Conservation (phyloP, 1,284 basidiomycete species). For the Violaceomyces palustris region DNA sequence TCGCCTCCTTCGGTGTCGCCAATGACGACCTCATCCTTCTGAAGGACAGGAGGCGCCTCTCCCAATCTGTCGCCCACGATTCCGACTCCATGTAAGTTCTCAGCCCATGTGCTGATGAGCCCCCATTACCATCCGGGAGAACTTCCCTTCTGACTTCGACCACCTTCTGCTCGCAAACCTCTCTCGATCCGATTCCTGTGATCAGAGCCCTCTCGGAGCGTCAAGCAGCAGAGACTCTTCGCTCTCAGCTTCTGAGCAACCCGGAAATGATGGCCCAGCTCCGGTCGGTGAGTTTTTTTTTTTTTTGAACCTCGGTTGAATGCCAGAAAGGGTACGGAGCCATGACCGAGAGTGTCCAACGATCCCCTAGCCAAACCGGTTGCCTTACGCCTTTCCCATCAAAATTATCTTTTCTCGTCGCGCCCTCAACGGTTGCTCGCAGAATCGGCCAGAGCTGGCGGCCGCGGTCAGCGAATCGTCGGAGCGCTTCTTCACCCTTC, state of each 20-base stretch:
- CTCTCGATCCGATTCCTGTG: no score
- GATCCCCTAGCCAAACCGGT: no score
- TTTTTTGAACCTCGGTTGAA: background rate
- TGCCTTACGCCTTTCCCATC: no score
- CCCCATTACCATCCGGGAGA: no score
- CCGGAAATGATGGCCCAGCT: constrained; percentile 73
- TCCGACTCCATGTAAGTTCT: background rate
- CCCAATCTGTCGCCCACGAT: background rate
- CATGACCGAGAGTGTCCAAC: no score
- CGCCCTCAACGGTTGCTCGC: background rate
- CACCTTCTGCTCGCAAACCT: no score
- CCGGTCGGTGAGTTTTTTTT: constrained; percentile 59
- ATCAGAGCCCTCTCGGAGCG: constrained; percentile 43
- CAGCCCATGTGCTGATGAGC: no score
- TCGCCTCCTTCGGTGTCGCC: constrained; percentile 32
- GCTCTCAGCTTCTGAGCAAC: constrained; percentile 78
- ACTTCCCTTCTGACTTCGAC: no score
- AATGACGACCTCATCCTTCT: constrained; percentile 43
- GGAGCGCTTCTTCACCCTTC: constrained; percentile 11
- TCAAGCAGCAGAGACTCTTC: constrained; percentile 82
- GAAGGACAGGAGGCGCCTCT: constrained; percentile 1
- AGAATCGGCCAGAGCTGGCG: constrained; percentile 29
- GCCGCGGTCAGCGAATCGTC: constrained; percentile 11
- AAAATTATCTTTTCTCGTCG: background rate
- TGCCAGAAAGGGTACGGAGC: no score